phyloP scores from a whole-genome alignment of 176 grass and related monocot genomes.

The Avena sativa region DNA sequence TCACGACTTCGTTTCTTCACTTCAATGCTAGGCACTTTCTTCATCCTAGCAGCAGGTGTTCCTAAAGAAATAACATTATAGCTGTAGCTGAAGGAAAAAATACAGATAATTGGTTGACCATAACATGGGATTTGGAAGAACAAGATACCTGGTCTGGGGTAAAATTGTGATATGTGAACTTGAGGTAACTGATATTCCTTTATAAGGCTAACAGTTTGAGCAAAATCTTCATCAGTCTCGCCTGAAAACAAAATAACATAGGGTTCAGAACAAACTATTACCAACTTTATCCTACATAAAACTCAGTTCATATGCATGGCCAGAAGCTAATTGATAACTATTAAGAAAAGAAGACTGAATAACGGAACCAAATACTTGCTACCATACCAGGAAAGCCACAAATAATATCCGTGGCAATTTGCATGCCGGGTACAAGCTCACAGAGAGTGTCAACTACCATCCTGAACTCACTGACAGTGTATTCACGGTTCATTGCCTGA shows the following conservation, averaged over 20 bases:
- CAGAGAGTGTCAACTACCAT: constrained; percentile 82
- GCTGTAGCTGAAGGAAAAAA: not conserved
- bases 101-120: not conserved
- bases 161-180: constrained; percentile 98
- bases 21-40: constrained; percentile 78
- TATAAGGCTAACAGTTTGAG: constrained; percentile 80
- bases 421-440: constrained; percentile 91
- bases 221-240: constrained; percentile 92
- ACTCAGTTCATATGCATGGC: not conserved
- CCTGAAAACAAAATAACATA: constrained; percentile 48
- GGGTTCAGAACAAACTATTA: constrained; percentile 25
- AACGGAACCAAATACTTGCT: constrained; percentile 39
- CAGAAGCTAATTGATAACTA: not conserved
- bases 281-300: not conserved
- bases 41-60: constrained; percentile 97
- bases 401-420: constrained; percentile 98
- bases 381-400: constrained; percentile 88
- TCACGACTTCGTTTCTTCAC: constrained; percentile 91
- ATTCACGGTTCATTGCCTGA: constrained; percentile 97
- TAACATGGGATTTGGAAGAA: constrained; percentile 18
- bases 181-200: constrained; percentile 83
- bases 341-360: not conserved
- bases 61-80: constrained; percentile 56
- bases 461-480: constrained; percentile 77
- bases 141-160: constrained; percentile 83